Evolutionary conservation across 2,329 filamentous ascomycete genomes (phyloP).

Genomic region (Ilyonectria destructans): DNA sequence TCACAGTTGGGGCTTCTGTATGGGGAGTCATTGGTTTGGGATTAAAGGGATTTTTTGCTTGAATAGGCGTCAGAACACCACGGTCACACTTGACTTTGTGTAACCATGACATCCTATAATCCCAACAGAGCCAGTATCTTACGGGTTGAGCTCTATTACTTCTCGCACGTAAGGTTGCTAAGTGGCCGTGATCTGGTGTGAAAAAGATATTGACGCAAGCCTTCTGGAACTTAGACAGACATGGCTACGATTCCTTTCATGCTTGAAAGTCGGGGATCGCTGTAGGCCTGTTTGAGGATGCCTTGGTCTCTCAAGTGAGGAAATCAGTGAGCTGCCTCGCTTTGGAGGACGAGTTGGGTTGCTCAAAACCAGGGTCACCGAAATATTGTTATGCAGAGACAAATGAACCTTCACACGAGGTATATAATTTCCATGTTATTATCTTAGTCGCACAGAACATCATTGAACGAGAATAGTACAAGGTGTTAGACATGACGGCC

Average conservation of each 20-base stretch:
- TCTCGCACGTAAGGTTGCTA: too few relatives aligned
- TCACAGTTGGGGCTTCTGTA: background rate
- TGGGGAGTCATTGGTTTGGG: background rate
- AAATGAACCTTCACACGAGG: background rate
- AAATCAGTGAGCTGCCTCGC: background rate
- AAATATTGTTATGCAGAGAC: background rate
- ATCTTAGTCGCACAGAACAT: constrained; percentile 6
- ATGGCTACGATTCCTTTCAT: too few relatives aligned
- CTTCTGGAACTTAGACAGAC: too few relatives aligned
- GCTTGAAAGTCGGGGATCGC: too few relatives aligned
- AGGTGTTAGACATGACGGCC: background rate
- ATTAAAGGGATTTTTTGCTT: background rate
- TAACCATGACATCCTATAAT: background rate
- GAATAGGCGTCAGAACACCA: background rate
- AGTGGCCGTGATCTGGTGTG: too few relatives aligned
- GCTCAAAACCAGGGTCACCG: too few relatives aligned
- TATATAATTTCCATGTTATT: constrained; percentile 8
- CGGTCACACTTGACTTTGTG: background rate
- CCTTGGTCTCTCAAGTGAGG: too few relatives aligned
- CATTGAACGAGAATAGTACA: constrained; percentile 17
- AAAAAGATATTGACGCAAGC: too few relatives aligned
- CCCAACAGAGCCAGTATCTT: too few relatives aligned
- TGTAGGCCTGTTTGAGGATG: too few relatives aligned
- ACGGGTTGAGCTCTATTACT: too few relatives aligned
- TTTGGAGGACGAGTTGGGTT: background rate